A percentile compares a stretch with the other conserved stretches of the same genome.
Conservation (phyloP, 257 asterid genomes). For the Salvia miltiorrhiza region DNA sequence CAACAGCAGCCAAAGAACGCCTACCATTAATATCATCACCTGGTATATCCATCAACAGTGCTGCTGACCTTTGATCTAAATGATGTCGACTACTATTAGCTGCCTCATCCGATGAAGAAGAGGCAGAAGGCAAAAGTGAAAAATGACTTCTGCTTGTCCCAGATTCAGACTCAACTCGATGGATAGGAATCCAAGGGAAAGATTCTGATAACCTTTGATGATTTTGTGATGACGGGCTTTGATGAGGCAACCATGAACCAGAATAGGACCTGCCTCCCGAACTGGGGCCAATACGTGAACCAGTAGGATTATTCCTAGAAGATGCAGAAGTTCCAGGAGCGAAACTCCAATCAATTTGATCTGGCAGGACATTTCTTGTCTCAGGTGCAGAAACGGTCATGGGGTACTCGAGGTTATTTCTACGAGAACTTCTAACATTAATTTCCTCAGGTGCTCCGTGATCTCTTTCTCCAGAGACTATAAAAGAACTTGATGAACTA, state of each 20-base stretch:
- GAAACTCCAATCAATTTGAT: conserved; percentile 63
- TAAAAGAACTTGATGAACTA: conserved; percentile 41
- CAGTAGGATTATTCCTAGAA: conserved; percentile 42
- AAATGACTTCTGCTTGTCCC: conserved; percentile 52
- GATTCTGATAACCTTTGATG: conserved; percentile 45
- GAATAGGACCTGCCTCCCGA: conserved; percentile 39
- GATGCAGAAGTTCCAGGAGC: conserved; percentile 48
- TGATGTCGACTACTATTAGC: conserved; percentile 44
- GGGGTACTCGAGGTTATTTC: conserved; percentile 45
- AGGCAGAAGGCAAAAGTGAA: conserved; percentile 41
- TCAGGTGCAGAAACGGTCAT: conserved; percentile 45
- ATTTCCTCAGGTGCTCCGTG: conserved; percentile 39
- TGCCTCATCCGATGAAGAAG: conserved; percentile 49
- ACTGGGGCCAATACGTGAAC: conserved; percentile 38
- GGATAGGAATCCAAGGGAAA: conserved; percentile 46
- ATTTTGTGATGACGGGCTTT: conserved; percentile 38
- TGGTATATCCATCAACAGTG: conserved; percentile 37
- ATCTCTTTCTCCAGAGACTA: conserved; percentile 46
- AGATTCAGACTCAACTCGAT: conserved; percentile 48
- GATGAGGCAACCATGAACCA: conserved; percentile 51
- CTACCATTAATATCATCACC: conserved; percentile 47
- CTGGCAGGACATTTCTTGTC: conserved; percentile 44
- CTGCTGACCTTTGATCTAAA: conserved; percentile 41
- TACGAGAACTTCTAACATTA: conserved; percentile 39
- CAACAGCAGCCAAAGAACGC: conserved; percentile 66